Percentiles rank a stretch among this genome's conserved stretches.
Evolutionary conservation across 23 red algal genomes (phyloP).

Genomic region (Gracilaria caudata): DNA sequence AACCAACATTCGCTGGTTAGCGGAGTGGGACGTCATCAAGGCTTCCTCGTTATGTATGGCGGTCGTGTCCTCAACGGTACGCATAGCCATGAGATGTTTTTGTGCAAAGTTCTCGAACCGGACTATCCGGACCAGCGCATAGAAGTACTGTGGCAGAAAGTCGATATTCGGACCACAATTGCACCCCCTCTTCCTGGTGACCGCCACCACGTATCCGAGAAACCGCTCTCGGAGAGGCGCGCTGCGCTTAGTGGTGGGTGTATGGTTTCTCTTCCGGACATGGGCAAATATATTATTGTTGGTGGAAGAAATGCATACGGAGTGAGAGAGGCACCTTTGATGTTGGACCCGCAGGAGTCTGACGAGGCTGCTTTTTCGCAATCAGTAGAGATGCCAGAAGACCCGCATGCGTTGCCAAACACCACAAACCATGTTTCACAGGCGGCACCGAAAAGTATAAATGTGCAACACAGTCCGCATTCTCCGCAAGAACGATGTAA

Average conservation of each 20-base stretch:
- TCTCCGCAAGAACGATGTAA: background rate
- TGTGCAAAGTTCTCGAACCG: constrained; percentile 30
- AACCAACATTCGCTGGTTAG: constrained; percentile 44
- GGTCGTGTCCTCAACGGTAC: constrained; percentile 18
- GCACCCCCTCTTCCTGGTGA: background rate
- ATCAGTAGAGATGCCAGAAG: background rate
- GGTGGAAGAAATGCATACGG: constrained; percentile 43
- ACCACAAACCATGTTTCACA: background rate
- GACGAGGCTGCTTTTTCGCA: background rate
- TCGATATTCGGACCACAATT: background rate
- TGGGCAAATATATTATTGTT: constrained; percentile 57
- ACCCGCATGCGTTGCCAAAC: background rate
- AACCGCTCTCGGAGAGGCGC: background rate
- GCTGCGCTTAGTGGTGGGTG: constrained; percentile 31
- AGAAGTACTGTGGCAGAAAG: constrained; percentile 33
- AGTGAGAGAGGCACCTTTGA: constrained; percentile 19
- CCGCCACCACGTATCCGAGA: background rate
- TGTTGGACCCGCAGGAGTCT: constrained; percentile 26
- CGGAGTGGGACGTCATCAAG: constrained; percentile 51
- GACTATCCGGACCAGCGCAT: background rate
- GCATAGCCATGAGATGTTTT: constrained; percentile 40
- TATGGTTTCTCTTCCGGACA: constrained; percentile 30
- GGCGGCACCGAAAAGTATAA: background rate
- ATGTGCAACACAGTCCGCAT: background rate
- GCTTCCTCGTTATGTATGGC: constrained; percentile 39